A percentile compares a stretch with the other conserved stretches of the same genome.
Evolutionary conservation across 352 stramenopile genomes (phyloP).

Genomic region (Phytophthora sojae): DNA sequence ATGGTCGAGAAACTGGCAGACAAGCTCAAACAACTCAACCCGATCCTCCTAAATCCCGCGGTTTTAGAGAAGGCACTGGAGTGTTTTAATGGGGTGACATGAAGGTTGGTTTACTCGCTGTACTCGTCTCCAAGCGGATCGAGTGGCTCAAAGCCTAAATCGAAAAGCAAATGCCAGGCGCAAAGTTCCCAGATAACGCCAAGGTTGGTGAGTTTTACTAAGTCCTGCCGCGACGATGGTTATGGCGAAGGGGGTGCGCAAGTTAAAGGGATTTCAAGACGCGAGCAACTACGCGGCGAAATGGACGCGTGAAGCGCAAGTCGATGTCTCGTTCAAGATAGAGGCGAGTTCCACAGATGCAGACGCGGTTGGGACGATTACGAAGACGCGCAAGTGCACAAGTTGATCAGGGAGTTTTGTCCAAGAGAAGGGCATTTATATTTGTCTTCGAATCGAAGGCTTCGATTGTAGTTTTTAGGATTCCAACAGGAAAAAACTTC

Average conservation of each 20-base stretch:
- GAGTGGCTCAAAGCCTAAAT: slow-evolving; percentile 12
- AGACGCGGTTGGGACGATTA: neutral
- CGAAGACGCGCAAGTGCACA: slow-evolving; percentile 3
- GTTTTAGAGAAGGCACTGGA: neutral
- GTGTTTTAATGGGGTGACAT: neutral
- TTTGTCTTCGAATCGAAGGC: no score
- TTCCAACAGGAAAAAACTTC: no score
- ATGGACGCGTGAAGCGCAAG: neutral
- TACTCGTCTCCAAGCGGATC: neutral
- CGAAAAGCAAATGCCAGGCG: slow-evolving; percentile 6
- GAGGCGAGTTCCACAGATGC: neutral
- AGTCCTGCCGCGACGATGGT: neutral
- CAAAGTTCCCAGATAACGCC: slow-evolving; percentile 1
- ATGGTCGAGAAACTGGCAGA: neutral
- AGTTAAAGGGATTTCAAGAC: neutral
- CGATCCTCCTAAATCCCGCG: neutral
- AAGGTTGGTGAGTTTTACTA: slow-evolving; percentile 3
- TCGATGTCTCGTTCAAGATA: neutral
- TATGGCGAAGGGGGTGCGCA: neutral
- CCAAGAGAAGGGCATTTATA: no score
- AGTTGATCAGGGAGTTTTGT: no score
- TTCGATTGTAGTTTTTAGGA: no score
- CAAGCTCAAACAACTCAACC: slow-evolving; percentile 1
- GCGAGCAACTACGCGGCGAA: neutral
- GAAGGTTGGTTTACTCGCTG: neutral